Evolutionary conservation across 176 grass and related monocot species (phyloP), one percentile per base, ranked within the genome.

Genomic region (Pontederia paniculata): DNA sequence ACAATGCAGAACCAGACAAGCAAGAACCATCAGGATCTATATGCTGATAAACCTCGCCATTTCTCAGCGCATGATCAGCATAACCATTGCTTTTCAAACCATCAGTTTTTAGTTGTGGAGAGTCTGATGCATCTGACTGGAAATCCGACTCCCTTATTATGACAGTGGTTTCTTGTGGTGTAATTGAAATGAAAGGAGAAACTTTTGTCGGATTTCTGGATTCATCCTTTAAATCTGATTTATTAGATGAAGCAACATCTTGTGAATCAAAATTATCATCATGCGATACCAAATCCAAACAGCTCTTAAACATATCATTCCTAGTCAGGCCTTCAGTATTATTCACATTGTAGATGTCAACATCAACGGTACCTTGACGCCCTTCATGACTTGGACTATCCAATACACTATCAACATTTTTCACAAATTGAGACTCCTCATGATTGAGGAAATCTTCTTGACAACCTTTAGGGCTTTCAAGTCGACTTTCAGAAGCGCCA

Each of bases 231-330:
- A 21, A 21, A 13, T 64, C 21, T 15, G 23, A 58, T 69, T 44
- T 77, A 68, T 56, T 66, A 49, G 77, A 55, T 9, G 87, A 79
- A 11, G 47, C 49, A 65, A 70, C 73, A 13, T 77, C 77, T 75
- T 61, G 80, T 44, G 58, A 78, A 70, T 91, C 77, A 45, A 47
- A 73, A 6, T 77, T 76, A 52, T 88, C 77, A 15, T 63, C 56
- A 52, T 82, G 78, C 57, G 69, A 75, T 23, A 70, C 75, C 28
- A 98, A 63, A 88, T 98, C 94, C 45, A 91, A 76, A 55, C 94
- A 98, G 57, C 87, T 98, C 67, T 79, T 79, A 68, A 98, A 98
- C 16, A 66, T 71, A 21, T 98, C 94, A 63, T 59, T 49, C 81
- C 81, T 87, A 71, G 58, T 54, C 41, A 97, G 69, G 69, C 51